These are phyloP conservation scores for Mesembryanthemum crystallinum DNA, from an alignment of 148 eudicot genomes.

Conservation along the genomic window DNA sequence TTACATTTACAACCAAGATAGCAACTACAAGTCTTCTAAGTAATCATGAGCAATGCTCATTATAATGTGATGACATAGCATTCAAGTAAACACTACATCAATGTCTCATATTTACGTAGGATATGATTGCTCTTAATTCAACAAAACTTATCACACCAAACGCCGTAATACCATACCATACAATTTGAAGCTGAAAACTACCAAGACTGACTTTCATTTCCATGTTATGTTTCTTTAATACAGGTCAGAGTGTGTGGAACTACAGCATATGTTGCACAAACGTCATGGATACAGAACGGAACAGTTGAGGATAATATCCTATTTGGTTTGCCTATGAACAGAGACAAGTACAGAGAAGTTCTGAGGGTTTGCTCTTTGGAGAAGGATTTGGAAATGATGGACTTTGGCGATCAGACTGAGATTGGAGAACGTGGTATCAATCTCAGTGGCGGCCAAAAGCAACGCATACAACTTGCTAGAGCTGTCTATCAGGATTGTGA, in stretches of 20 bases:
- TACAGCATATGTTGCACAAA: conserved; percentile 97
- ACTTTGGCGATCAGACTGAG: conserved; percentile 94
- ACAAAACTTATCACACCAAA: too few species aligned
- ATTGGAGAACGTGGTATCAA: conserved; percentile 98
- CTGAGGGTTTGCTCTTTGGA: conserved; percentile 72
- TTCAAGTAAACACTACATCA: too few species aligned
- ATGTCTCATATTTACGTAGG: too few species aligned
- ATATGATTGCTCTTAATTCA: too few species aligned
- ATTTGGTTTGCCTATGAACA: conserved; percentile 79
- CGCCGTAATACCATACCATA: too few species aligned
- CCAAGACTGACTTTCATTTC: too few species aligned
- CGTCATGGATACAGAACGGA: conserved; percentile 94
- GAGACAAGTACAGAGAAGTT: conserved; percentile 56
- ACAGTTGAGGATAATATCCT: conserved; percentile 82
- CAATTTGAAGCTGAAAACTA: too few species aligned
- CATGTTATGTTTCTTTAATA: background rate
- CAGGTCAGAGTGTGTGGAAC: conserved; percentile 82
- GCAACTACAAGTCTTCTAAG: too few species aligned
- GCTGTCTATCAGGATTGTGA: conserved; percentile 97
- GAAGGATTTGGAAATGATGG: conserved; percentile 95
- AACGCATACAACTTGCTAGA: conserved; percentile 87
- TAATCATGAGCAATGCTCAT: too few species aligned
- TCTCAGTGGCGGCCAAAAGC: conserved; percentile 97
- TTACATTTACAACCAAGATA: too few species aligned
- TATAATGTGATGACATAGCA: too few species aligned